A percentile compares a stretch with the other conserved stretches of the same genome.
These are phyloP conservation scores for Bondarzewia mesenterica DNA, from an alignment of 1,284 basidiomycete species.

Conservation along the genomic window DNA sequence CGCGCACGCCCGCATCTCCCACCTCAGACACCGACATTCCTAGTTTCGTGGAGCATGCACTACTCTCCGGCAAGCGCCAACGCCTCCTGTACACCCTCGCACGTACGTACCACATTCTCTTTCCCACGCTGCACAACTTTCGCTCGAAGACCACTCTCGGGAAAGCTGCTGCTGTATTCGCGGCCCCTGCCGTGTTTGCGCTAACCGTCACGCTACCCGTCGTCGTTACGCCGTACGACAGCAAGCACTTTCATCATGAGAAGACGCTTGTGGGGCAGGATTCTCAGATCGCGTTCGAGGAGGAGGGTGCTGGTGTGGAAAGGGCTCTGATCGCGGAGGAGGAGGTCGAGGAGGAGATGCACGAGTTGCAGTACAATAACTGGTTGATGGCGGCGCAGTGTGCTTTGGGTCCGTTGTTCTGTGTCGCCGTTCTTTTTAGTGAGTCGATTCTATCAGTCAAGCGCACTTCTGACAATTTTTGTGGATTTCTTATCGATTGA, in stretches of 20 bases:
- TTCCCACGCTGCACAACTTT: slow-evolving; percentile 83
- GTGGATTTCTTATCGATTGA: not conserved
- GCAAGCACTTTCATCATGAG: slow-evolving; percentile 32
- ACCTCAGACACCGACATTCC: slow-evolving; percentile 30
- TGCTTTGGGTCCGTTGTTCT: slow-evolving; percentile 72
- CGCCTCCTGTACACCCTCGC: slow-evolving; percentile 31
- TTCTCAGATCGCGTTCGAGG: slow-evolving; percentile 57
- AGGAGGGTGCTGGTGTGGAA: slow-evolving; percentile 52
- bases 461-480: not conserved
- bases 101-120: slow-evolving; percentile 55
- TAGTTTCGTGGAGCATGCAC: slow-evolving; percentile 24
- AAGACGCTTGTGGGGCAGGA: slow-evolving; percentile 27
- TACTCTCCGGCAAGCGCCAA: slow-evolving; percentile 32
- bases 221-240: slow-evolving; percentile 59
- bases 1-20: slow-evolving; percentile 51
- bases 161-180: slow-evolving; percentile 71
- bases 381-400: slow-evolving; percentile 80
- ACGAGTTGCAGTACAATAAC: slow-evolving; percentile 67
- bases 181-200: slow-evolving; percentile 79
- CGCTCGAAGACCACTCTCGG: slow-evolving; percentile 64
- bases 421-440: slow-evolving; percentile 70
- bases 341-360: slow-evolving; percentile 54
- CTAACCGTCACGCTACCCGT: slow-evolving; percentile 91
- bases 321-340: slow-evolving; percentile 57
- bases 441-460: slow-evolving; percentile 21